Evolutionary conservation across 352 stramenopile genomes (phyloP).

Genomic region (Aphanomyces stellatus): DNA sequence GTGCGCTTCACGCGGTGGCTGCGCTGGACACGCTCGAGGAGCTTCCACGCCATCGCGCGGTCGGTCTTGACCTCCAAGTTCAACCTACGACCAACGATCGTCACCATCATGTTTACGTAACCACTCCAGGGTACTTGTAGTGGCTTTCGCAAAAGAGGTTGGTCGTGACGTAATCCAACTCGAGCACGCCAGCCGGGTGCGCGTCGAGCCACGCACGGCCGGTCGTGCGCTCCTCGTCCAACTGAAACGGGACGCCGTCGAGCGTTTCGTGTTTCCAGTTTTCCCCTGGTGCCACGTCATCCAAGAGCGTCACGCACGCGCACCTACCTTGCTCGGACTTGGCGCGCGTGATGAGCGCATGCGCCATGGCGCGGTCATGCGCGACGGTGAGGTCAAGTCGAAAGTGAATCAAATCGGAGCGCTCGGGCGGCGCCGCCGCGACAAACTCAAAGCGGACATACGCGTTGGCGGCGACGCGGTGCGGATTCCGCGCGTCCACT

Average conservation of each 20-base stretch:
- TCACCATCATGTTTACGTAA: too few relatives aligned
- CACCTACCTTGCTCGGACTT: not conserved
- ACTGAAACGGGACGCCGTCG: conserved; percentile 11
- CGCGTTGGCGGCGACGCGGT: not conserved
- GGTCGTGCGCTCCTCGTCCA: not conserved
- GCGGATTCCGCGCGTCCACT: not conserved
- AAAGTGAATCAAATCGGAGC: conserved; percentile 10
- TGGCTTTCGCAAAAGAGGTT: conserved; percentile 6
- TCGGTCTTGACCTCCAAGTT: not conserved
- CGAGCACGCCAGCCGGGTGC: conserved; percentile 5
- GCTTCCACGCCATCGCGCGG: conserved; percentile 14
- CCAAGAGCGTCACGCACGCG: not conserved
- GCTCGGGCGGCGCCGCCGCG: not conserved
- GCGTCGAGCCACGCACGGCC: not conserved
- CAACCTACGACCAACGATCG: conserved; percentile 1
- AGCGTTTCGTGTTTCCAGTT: conserved; percentile 13
- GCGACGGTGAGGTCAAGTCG: conserved; percentile 3
- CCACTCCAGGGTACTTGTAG: conserved; percentile 1
- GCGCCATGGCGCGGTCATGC: conserved; percentile 3
- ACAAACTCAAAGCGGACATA: conserved; percentile 8
- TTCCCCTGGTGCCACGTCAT: not conserved
- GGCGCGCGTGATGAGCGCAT: not conserved
- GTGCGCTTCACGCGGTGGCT: not conserved
- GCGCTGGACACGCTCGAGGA: conserved; percentile 12
- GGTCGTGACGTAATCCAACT: conserved; percentile 9